Evolutionary conservation across 768 basidiomycete genomes (phyloP), one percentile per base, ranked within the genome.

Genomic region (Boletus subparvulus): DNA sequence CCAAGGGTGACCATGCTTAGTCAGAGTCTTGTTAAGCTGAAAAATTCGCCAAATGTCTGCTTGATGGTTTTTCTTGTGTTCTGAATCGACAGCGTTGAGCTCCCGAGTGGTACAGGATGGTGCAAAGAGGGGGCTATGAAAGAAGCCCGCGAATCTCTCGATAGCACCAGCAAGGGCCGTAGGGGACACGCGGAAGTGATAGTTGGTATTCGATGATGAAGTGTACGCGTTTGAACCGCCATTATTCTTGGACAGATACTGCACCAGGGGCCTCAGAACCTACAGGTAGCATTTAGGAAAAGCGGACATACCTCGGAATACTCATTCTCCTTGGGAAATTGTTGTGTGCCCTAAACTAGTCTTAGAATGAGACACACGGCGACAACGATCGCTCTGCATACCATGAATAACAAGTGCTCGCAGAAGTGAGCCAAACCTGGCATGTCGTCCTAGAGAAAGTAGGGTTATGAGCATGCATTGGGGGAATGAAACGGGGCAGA

Each of bases 331-430:
- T 82, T 80, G 4, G 94, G 93, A 72, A 87, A 96, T 69, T 85
- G 83, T 61, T 85, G 83, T 11, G 89, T 92, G 19, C 91, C 90
- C 90, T 92, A 40, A 58, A 40, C 24, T 37, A 36, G 42, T 24
- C 52, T 61, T 33, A 54, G 26, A 30, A 52, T 4, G 51, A 12
- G 2, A 50, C 16, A 32, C 12, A 12, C 3, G 16, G 45, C 1
- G 12, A 26, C 14, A 39, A 43, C 9, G 35, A 45, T 39, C 35
- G 35, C 7, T 33, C 9, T 6, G 71, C 85, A 59, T 64, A 94
- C 95, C 87, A 99, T 92, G 74, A 99, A 99, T 59, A 97, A 73
- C 47, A 99, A 69, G 72, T 99, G 96, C 70, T 99, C 96, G 74
- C 94, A 95, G 68, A 95, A 95, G 72, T 96, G 93, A 47, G 94